Evolutionary conservation across 208 protist genomes (phyloP).

Genomic region (Trypanosoma brucei): DNA sequence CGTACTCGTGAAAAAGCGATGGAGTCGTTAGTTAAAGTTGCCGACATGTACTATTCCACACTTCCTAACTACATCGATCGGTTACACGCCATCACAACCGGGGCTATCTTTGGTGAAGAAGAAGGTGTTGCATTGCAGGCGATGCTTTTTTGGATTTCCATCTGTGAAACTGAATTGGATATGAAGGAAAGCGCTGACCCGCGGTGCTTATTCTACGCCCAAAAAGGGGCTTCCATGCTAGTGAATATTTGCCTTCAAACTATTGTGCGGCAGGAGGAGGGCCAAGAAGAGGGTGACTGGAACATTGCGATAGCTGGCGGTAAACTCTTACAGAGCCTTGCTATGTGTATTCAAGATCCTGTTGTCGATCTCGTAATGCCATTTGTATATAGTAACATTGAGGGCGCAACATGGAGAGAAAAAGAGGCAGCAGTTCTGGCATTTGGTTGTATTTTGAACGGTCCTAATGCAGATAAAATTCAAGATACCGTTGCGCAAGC

Average conservation of each 20-base stretch:
- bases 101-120: conserved; percentile 86
- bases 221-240: conserved; percentile 75
- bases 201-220: conserved; percentile 77
- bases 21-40: conserved; percentile 94
- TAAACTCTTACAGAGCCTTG: conserved; percentile 89
- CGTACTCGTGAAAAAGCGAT: conserved; percentile 85
- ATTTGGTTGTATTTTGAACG: conserved; percentile 95
- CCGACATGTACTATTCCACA: conserved; percentile 93
- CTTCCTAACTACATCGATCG: conserved; percentile 90
- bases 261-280: conserved; percentile 91
- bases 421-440: conserved; percentile 94
- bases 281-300: conserved; percentile 91
- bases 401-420: conserved; percentile 89
- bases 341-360: conserved; percentile 55
- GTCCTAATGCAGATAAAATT: conserved; percentile 74
- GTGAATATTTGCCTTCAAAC: conserved; percentile 82
- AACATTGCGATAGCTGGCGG: conserved; percentile 92
- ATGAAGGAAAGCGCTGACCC: conserved; percentile 63
- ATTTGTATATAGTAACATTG: conserved; percentile 93
- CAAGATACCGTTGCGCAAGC: conserved; percentile 86
- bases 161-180: conserved; percentile 93
- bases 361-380: conserved; percentile 87
- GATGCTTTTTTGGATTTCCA: conserved; percentile 96
- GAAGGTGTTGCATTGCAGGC: conserved; percentile 93
- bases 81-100: conserved; percentile 86